Base-by-base conservation (phyloP, 2,329 filamentous ascomycete genomes). In the Aspergillus sp. region DNA sequence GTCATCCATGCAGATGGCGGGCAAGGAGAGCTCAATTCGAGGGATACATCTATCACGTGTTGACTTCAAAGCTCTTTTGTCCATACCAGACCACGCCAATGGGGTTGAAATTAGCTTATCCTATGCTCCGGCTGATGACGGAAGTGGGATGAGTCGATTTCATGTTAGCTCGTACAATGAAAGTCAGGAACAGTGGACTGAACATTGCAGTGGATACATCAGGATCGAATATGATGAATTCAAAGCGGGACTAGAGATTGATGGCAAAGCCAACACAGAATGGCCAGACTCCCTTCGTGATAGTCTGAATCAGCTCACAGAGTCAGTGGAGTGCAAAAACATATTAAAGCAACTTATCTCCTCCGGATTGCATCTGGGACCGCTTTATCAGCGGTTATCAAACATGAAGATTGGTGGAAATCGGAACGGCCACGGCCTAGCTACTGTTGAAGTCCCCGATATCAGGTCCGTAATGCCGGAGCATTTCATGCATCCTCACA, bases 151-250 rank as follows among this genome's bases (percentile, higher is more conserved):
- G 66, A 61, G 56, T 7, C 59, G 58, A n/a, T 71, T 71, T 48
- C 54, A 60, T 4, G 61, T 70, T 17, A 60, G 56, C 47, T 71
- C 68, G 1, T 69, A 66, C 51, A 64, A 65, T 46, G 49, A 56
- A 4, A 56, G 55, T 9, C 61, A 58, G 9, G 58, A 66, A 17
- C 54, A 63, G 11, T 73, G 69, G 70, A 64, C 61, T 22, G 66
- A 73, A 42, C 67, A 73, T 52, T 71, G 69, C 52, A 59, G 56
- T 35, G 71, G 69, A 1, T 58, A 65, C 30, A 62, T 73, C 17
- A 50, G 57, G 5, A 52, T 64, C 6, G 64, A 71, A 30, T 51
- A 45, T 54, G 56, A 54, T 24, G 62, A 66, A 47, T 45, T 22
- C 1, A 20, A 51, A 13, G 20, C 45, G 7, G 61, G 13, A 3